Conservation (phyloP, 306 rosid species). For the Bauhinia variegata region DNA sequence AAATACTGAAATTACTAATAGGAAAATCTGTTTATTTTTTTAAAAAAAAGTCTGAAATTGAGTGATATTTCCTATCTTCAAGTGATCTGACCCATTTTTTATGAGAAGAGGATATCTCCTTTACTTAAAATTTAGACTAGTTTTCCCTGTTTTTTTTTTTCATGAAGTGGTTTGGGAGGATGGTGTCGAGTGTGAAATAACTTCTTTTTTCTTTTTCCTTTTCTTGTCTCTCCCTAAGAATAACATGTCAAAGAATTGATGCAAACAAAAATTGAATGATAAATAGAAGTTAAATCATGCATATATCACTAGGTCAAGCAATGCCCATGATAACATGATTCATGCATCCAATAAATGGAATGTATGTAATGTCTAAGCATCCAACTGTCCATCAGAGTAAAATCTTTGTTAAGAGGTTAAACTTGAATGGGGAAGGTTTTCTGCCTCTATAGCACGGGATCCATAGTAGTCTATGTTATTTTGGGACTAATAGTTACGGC, state of each 20-base stretch:
- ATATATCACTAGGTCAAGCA: conserved; percentile 26
- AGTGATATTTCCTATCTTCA: no score
- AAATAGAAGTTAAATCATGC: conserved; percentile 59
- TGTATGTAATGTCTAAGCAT: conserved; percentile 13
- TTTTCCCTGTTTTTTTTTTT: no score
- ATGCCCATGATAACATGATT: conserved; percentile 18
- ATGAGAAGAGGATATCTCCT: no score
- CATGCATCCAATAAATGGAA: conserved; percentile 20
- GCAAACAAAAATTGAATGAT: conserved; percentile 48
- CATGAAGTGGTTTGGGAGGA: no score
- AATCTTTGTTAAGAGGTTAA: neutral
- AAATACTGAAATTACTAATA: no score
- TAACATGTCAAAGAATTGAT: conserved; percentile 29
- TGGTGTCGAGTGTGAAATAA: no score
- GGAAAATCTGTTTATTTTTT: no score
- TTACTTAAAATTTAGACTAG: no score
- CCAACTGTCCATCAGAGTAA: neutral
- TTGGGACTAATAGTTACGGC: conserved; percentile 33
- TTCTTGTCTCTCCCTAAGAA: conserved; percentile 22
- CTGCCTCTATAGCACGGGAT: conserved; percentile 6
- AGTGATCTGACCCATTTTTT: no score
- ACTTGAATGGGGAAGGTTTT: conserved; percentile 29
- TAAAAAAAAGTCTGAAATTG: no score
- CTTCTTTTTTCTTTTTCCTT: neutral
- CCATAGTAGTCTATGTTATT: conserved; percentile 32